These are phyloP conservation scores for Sutorius eximius DNA, from an alignment of 1,284 basidiomycete genomes.

Conservation along the genomic window DNA sequence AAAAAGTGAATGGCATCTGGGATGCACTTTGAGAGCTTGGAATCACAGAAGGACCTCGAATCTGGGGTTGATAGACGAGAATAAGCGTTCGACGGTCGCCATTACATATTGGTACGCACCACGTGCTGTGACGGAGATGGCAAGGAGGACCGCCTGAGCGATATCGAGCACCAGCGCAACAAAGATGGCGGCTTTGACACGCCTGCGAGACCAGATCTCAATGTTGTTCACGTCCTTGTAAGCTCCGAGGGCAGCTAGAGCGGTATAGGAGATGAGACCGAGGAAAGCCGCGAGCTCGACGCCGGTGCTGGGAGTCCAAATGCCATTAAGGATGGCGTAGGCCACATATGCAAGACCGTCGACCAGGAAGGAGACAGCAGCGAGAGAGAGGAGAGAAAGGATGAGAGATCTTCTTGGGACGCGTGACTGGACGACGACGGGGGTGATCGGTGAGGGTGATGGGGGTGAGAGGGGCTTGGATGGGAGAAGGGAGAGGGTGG, in stretches of 20 bases:
- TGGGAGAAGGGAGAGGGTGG: constrained; percentile 58
- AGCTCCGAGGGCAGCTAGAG: constrained; percentile 67
- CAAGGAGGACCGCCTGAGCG: constrained; percentile 55
- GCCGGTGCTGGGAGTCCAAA: constrained; percentile 64
- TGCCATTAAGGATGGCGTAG: constrained; percentile 60
- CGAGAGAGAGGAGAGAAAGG: constrained; percentile 63
- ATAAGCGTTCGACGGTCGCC: not conserved
- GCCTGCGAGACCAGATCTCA: constrained; percentile 64
- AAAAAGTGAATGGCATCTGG: constrained; percentile 56
- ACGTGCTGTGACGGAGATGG: constrained; percentile 44
- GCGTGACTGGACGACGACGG: constrained; percentile 69
- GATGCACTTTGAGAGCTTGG: constrained; percentile 36
- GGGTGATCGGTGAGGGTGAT: constrained; percentile 64
- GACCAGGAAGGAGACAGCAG: constrained; percentile 83
- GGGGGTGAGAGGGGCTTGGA: constrained; percentile 46
- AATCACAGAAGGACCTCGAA: constrained; percentile 31
- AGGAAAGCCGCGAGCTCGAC: constrained; percentile 67
- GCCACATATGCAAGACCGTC: constrained; percentile 73
- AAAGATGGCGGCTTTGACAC: constrained; percentile 54
- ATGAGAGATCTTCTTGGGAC: constrained; percentile 73
- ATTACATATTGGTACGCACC: constrained; percentile 38
- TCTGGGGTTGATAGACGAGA: constrained; percentile 7
- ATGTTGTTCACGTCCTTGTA: constrained; percentile 75
- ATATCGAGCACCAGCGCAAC: constrained; percentile 59
- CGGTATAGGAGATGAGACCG: constrained; percentile 66